phyloP scores from a whole-genome alignment of 1,139 yeast genomes.

The Suhomyces bribrorum region DNA sequence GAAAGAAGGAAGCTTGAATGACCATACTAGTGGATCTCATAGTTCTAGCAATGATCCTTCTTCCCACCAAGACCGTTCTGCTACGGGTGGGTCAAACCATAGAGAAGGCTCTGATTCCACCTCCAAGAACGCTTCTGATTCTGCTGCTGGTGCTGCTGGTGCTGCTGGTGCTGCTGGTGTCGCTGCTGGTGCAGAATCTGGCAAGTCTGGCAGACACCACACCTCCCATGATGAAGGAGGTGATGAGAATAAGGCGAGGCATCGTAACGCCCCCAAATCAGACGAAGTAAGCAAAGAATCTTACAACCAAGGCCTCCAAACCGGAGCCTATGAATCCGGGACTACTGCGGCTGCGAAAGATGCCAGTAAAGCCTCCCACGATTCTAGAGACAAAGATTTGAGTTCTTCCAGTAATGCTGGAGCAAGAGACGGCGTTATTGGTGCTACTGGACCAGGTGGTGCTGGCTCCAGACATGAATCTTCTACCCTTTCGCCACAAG shows the following conservation, averaged over 20 bases:
- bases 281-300: slow-evolving; percentile 2
- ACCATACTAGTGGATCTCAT: slow-evolving; percentile 2
- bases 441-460: slow-evolving; percentile 7
- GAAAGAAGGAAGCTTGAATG: slow-evolving; percentile 15
- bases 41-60: slow-evolving; percentile 1
- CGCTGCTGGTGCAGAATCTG: slow-evolving; percentile 11
- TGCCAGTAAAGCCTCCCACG: not conserved
- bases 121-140: slow-evolving; percentile 4
- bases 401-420: not conserved
- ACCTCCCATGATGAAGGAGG: slow-evolving; percentile 22
- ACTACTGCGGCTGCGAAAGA: slow-evolving; percentile 5
- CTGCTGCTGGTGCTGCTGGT: slow-evolving; percentile 8
- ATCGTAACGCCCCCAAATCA: slow-evolving; percentile 7
- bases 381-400: not conserved
- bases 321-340: slow-evolving; percentile 9
- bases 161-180: slow-evolving; percentile 9
- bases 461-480: slow-evolving; percentile 1
- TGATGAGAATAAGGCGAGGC: slow-evolving; percentile 7
- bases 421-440: slow-evolving; percentile 7
- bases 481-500: slow-evolving; percentile 2
- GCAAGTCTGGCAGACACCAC: not conserved
- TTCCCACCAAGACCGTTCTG: not conserved
- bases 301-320: slow-evolving; percentile 3
- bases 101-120: slow-evolving; percentile 2
- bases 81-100: not conserved